Conservation (phyloP, 306 rosid genomes). For the Vigna unguiculata region DNA sequence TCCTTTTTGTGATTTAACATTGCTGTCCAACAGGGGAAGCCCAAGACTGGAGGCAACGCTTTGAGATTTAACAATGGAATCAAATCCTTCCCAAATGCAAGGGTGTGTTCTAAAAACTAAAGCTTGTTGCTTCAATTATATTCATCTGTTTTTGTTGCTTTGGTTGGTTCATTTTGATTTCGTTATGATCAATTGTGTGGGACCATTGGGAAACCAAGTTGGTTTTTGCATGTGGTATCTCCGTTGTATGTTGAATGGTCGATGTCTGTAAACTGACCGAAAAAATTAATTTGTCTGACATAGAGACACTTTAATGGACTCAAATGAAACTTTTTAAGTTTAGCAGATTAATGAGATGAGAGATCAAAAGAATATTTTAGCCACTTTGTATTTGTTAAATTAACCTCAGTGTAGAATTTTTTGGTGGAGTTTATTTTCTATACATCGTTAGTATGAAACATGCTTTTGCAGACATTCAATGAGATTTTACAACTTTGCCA, state of each 20-base stretch:
- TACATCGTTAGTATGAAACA: neutral
- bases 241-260: neutral
- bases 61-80: constrained; percentile 54
- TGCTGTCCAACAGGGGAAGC: constrained; percentile 54
- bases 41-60: constrained; percentile 52
- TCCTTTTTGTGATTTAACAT: constrained; percentile 6
- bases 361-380: neutral
- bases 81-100: constrained; percentile 47
- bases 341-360: neutral
- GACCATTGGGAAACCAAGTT: neutral
- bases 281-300: no score
- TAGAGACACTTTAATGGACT: neutral
- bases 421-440: neutral
- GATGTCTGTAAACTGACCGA: neutral
- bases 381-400: constrained; percentile 20
- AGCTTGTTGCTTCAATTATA: constrained; percentile 1
- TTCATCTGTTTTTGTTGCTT: neutral
- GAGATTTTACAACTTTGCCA: neutral
- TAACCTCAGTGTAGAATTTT: neutral
- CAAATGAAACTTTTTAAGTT: no score
- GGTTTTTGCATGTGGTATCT: neutral
- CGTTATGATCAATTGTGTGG: constrained; percentile 20
- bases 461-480: neutral
- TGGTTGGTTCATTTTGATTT: neutral
- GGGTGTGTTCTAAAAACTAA: constrained; percentile 44